Percentiles rank a stretch among this genome's conserved stretches.
phyloP scores from a whole-genome alignment of 306 rosid genomes.

The Ochetophila trinervis region DNA sequence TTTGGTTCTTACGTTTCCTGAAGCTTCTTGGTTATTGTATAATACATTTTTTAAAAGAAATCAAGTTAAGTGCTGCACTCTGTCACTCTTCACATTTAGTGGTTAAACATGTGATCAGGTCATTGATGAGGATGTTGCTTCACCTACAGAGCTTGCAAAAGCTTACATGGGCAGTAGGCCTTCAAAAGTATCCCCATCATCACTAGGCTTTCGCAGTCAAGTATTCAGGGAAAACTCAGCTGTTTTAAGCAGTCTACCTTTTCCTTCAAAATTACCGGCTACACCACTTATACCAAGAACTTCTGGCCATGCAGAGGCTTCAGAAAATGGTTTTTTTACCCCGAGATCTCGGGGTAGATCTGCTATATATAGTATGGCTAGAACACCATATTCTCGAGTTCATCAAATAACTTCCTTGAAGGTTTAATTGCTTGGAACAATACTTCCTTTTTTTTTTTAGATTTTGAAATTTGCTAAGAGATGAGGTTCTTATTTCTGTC shows the following conservation, averaged over 20 bases:
- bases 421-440: constrained; percentile 41
- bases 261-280: constrained; percentile 39
- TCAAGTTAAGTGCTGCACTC: constrained; percentile 10
- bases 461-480: neutral
- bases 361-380: constrained; percentile 86
- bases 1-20: constrained; percentile 8
- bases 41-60: constrained; percentile 1
- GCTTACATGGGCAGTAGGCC: constrained; percentile 88
- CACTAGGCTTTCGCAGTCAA: constrained; percentile 40
- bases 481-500: constrained; percentile 19
- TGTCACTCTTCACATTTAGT: constrained; percentile 19
- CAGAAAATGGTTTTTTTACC: constrained; percentile 68
- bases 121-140: constrained; percentile 69
- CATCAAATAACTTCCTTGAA: constrained; percentile 41
- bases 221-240: constrained; percentile 36
- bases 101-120: constrained; percentile 48
- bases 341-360: constrained; percentile 82
- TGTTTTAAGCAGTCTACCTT: constrained; percentile 29
- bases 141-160: constrained; percentile 90
- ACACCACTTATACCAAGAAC: constrained; percentile 56
- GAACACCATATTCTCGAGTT: constrained; percentile 74
- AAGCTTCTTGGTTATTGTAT: neutral
- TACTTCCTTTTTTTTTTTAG: neutral
- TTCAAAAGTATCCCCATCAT: constrained; percentile 53
- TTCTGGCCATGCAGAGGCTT: constrained; percentile 39